These are phyloP conservation scores for Penicillium sp. DNA, from an alignment of 2,329 filamentous ascomycete species.

Conservation along the genomic window DNA sequence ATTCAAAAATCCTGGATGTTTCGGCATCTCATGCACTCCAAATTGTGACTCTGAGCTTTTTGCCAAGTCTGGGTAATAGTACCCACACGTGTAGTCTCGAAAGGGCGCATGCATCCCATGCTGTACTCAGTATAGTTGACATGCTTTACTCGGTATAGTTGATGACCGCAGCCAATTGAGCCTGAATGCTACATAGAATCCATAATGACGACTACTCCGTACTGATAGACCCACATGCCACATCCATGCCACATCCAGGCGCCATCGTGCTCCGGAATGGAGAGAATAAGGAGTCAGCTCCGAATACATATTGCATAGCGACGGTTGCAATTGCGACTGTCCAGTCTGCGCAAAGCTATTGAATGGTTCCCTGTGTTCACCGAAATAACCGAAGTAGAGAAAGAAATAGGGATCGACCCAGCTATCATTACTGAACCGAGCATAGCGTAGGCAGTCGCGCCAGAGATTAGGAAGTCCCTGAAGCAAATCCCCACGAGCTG, in stretches of 20 bases:
- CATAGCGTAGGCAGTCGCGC: constrained; percentile 5
- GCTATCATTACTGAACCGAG: constrained; percentile 12
- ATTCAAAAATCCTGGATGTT: constrained; percentile 29
- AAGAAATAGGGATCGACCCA: constrained; percentile 3
- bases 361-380: neutral
- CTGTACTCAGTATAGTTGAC: neutral
- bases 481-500: constrained; percentile 1
- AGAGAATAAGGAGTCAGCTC: neutral
- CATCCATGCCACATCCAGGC: neutral
- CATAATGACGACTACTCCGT: neutral
- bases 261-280: neutral
- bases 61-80: no score
- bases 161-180: neutral
- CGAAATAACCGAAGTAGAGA: neutral
- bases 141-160: neutral
- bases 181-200: neutral
- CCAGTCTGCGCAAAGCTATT: neutral
- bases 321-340: constrained; percentile 1
- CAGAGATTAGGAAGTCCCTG: neutral
- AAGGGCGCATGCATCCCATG: no score
- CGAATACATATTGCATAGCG: neutral
- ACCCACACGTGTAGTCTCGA: neutral
- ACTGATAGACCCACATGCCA: constrained; percentile 9
- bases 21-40: neutral
- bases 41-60: no score